A percentile compares a stretch with the other conserved stretches of the same genome.
Conservation (phyloP, 1,139 yeast species). For the Taiozyma onychis region DNA sequence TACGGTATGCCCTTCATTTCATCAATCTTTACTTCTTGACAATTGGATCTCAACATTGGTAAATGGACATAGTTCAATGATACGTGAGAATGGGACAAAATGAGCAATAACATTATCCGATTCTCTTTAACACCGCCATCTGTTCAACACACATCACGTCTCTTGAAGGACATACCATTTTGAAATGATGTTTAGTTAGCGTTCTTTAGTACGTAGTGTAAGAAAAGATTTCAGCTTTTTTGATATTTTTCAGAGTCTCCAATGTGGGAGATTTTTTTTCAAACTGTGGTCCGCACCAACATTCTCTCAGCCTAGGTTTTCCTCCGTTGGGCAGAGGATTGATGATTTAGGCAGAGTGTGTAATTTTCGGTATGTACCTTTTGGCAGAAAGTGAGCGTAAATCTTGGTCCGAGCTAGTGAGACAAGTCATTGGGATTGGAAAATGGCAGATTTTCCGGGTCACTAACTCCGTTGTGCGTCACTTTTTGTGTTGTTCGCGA, state of each 20-base stretch:
- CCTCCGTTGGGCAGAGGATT: background rate
- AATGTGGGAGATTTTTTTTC: background rate
- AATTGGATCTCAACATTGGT: background rate
- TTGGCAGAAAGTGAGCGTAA: background rate
- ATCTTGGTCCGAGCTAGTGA: background rate
- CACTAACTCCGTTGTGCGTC: background rate
- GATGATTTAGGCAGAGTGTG: constrained; percentile 2
- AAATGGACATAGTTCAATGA: background rate
- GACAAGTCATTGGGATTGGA: background rate
- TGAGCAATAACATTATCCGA: background rate
- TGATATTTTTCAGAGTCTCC: constrained; percentile 15
- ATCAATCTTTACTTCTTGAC: background rate
- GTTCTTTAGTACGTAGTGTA: background rate
- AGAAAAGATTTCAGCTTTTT: constrained; percentile 1
- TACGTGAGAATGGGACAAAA: background rate
- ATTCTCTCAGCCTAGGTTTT: background rate
- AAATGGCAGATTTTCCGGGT: background rate
- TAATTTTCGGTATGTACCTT: constrained; percentile 4
- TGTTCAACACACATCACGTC: background rate
- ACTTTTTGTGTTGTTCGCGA: background rate
- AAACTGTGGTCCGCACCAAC: background rate
- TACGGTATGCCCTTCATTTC: background rate
- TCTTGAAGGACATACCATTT: constrained; percentile 22
- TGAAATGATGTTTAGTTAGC: constrained; percentile 21
- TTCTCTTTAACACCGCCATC: background rate